A percentile compares a stretch with the other conserved stretches of the same genome.
Evolutionary conservation across 306 rosid species (phyloP).

Genomic region (Geum urbanum): DNA sequence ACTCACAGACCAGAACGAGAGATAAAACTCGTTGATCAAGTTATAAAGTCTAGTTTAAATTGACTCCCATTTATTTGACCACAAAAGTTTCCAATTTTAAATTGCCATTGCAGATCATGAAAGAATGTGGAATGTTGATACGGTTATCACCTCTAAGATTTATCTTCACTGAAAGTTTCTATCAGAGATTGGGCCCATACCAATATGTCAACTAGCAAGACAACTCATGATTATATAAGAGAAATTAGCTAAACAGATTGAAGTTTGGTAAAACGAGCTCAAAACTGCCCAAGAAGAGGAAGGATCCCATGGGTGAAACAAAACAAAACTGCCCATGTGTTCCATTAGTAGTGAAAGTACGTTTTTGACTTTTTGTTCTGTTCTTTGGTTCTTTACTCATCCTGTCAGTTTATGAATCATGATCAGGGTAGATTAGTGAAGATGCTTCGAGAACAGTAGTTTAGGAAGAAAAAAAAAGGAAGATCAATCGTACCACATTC

Average conservation of each 20-base stretch:
- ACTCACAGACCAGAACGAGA: neutral
- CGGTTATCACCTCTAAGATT: neutral
- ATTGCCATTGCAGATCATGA: neutral
- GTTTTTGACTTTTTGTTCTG: neutral
- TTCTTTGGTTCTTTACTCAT: neutral
- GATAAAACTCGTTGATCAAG: neutral
- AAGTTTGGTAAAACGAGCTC: neutral
- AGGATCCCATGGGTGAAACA: neutral
- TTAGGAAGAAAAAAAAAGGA: neutral
- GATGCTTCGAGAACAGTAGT: neutral
- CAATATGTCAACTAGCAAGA: neutral
- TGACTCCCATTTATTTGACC: neutral
- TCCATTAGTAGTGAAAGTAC: neutral
- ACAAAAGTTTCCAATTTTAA: neutral
- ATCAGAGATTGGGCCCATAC: neutral
- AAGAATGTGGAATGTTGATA: neutral
- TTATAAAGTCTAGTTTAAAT: neutral
- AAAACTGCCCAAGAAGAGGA: neutral
- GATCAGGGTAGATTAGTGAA: neutral
- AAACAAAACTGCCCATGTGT: neutral
- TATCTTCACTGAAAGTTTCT: neutral
- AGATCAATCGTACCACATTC: slow-evolving; percentile 69
- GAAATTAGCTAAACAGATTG: neutral
- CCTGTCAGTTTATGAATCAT: neutral
- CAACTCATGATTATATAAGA: neutral